These are phyloP conservation scores for Aspergillus costaricaensis DNA, from an alignment of 2,329 filamentous ascomycete species.

Conservation along the genomic window DNA sequence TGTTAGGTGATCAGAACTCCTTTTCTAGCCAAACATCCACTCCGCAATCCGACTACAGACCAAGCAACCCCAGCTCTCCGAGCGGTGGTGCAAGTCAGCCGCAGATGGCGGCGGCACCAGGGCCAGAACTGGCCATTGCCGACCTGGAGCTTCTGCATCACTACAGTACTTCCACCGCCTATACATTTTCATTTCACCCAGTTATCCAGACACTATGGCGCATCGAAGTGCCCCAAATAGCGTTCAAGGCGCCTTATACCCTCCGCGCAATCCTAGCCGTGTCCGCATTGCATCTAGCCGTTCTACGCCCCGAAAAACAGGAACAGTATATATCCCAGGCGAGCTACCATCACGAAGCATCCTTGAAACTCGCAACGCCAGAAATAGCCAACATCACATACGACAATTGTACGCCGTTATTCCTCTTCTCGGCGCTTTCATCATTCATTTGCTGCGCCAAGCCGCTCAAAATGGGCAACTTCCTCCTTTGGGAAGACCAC, in stretches of 20 bases:
- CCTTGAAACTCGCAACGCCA: slow-evolving; percentile 33
- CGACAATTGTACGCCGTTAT: slow-evolving; percentile 40
- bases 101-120: not conserved
- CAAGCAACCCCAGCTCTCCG: not conserved
- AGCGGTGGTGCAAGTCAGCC: not conserved
- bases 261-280: slow-evolving; percentile 54
- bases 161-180: slow-evolving; percentile 52
- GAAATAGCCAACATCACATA: slow-evolving; percentile 36
- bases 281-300: slow-evolving; percentile 53
- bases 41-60: not conserved
- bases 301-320: slow-evolving; percentile 39
- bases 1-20: not conserved
- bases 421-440: slow-evolving; percentile 44
- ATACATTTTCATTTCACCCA: slow-evolving; percentile 49
- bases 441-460: slow-evolving; percentile 41
- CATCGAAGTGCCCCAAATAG: slow-evolving; percentile 51
- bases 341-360: slow-evolving; percentile 39
- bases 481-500: slow-evolving; percentile 38
- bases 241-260: slow-evolving; percentile 50
- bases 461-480: slow-evolving; percentile 36
- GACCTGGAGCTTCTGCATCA: slow-evolving; percentile 59
- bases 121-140: slow-evolving; percentile 28
- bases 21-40: not conserved
- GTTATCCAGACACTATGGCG: slow-evolving; percentile 51
- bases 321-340: slow-evolving; percentile 44